A percentile compares a stretch with the other conserved stretches of the same genome.
These are phyloP conservation scores for Soucietia sequanensis DNA, from an alignment of 805 yeast genomes.

Conservation along the genomic window DNA sequence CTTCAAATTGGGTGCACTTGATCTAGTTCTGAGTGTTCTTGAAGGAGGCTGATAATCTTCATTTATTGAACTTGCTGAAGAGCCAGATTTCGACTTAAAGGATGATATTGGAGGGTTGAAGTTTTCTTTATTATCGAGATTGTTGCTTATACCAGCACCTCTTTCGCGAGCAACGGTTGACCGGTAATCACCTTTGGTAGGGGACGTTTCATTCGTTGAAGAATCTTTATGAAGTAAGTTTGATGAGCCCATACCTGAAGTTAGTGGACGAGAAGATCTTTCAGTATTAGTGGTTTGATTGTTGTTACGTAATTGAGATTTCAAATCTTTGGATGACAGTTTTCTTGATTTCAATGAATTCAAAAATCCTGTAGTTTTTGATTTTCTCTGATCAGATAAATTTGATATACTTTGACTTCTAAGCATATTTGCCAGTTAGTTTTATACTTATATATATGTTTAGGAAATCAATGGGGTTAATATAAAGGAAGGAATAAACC, in stretches of 20 bases:
- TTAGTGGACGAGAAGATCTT: conserved; percentile 11
- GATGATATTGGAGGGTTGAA: conserved; percentile 1
- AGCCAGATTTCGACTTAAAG: not conserved
- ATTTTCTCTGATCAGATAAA: conserved; percentile 18
- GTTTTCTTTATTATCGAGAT: conserved; percentile 14
- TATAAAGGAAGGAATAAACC: too few species aligned
- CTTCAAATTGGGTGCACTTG: conserved; percentile 21
- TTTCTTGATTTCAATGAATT: conserved; percentile 14
- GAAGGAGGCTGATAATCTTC: not conserved
- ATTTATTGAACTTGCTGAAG: not conserved
- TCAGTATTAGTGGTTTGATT: conserved; percentile 13
- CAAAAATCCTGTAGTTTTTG: conserved; percentile 12
- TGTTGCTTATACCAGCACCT: conserved; percentile 2
- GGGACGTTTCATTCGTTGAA: conserved; percentile 8
- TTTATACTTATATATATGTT: too few species aligned
- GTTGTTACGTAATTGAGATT: conserved; percentile 5
- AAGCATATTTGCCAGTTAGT: too few species aligned
- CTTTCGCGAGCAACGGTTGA: conserved; percentile 8
- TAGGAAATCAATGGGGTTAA: too few species aligned
- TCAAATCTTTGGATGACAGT: conserved; percentile 6
- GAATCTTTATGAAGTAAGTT: conserved; percentile 5
- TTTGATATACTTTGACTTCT: conserved; percentile 26
- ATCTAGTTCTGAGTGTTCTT: conserved; percentile 15
- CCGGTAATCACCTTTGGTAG: conserved; percentile 8
- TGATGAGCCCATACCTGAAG: conserved; percentile 11